Base-by-base conservation (phyloP, 148 eudicot genomes). In the Limonium bicolor region DNA sequence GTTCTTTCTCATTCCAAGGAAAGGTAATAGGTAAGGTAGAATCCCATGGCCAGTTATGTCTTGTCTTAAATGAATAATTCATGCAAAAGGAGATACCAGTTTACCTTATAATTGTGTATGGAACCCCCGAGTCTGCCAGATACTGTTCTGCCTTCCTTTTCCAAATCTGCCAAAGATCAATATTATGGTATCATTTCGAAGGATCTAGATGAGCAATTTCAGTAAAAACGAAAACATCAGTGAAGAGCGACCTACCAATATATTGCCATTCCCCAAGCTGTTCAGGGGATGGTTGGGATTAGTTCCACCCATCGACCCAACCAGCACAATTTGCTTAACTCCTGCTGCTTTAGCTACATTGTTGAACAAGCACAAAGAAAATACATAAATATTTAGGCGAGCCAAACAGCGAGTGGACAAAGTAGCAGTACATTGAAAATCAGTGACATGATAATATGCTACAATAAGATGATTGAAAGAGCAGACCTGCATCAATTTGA, bases 251-350 rank as follows among this genome's bases (percentile, higher is more conserved):
- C 15, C 27, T 23, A 90, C 95, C 95, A 90, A 53, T 65, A 90
- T 90, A 48, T 90, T 90, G 59, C 97, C 97, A 54, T 90, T 80
- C 23, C 80, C 97, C 15, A 90, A 49, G 60, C 71, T 77, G 64
- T 90, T 90, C 21, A 90, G 69, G 16, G 93, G 94, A 56, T 90
- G 78, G 55, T 71, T 71, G 5, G 63, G 72, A 41, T 80, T 65
- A 50, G 87, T 84, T 64, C 97, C 97, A 62, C 97, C 95, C 97
- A 90, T 90, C 17, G 97, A 90, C 19, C 97, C 97, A 41, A 90
- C 97, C 66, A 90, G 36, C 34, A 90, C 95, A 21, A 90, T 77
- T 28, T 84, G 97, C 82, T 90, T 90, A 50, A 83, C 95, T 50
- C 97, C 97, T 59, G 87, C 86, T 72, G 82, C 95, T 85, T 80